These are phyloP conservation scores for Lachancea lanzarotensis DNA, from an alignment of 805 yeast genomes.

Conservation along the genomic window DNA sequence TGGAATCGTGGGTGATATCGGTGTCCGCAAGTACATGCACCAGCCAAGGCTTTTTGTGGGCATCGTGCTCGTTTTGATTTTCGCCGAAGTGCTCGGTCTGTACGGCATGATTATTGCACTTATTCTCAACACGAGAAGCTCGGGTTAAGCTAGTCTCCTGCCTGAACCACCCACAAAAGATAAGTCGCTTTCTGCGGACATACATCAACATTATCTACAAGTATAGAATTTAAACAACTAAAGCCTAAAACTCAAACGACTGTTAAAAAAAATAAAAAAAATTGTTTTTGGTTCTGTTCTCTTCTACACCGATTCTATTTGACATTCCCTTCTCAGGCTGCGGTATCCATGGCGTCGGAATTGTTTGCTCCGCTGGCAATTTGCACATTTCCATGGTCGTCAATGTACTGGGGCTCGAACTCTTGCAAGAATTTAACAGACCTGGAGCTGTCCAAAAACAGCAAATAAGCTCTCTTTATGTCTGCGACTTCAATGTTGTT, in stretches of 20 bases:
- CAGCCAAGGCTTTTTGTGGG: conserved; percentile 88
- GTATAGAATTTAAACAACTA: conserved; percentile 1
- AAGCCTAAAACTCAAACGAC: neutral
- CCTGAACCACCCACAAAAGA: too few species aligned
- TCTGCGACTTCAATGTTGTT: conserved; percentile 64
- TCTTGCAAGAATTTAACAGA: conserved; percentile 81
- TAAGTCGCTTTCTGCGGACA: too few species aligned
- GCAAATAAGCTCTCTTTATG: conserved; percentile 76
- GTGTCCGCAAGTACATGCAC: conserved; percentile 81
- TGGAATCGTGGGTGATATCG: conserved; percentile 91
- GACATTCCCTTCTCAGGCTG: conserved; percentile 17
- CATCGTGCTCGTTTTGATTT: conserved; percentile 80
- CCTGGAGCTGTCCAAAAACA: conserved; percentile 84
- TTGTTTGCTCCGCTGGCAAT: conserved; percentile 39
- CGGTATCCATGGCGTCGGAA: conserved; percentile 30
- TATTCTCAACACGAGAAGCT: conserved; percentile 84
- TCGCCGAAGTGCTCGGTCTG: conserved; percentile 83
- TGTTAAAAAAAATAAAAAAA: neutral
- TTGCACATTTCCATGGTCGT: conserved; percentile 68
- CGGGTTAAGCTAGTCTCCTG: conserved; percentile 35
- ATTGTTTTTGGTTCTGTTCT: neutral
- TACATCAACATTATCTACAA: too few species aligned
- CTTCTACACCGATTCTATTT: neutral
- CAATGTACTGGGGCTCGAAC: conserved; percentile 59
- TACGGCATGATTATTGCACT: conserved; percentile 95